These are phyloP conservation scores for Aspergillus sp. DNA, from an alignment of 2,329 filamentous ascomycete genomes.

Conservation along the genomic window DNA sequence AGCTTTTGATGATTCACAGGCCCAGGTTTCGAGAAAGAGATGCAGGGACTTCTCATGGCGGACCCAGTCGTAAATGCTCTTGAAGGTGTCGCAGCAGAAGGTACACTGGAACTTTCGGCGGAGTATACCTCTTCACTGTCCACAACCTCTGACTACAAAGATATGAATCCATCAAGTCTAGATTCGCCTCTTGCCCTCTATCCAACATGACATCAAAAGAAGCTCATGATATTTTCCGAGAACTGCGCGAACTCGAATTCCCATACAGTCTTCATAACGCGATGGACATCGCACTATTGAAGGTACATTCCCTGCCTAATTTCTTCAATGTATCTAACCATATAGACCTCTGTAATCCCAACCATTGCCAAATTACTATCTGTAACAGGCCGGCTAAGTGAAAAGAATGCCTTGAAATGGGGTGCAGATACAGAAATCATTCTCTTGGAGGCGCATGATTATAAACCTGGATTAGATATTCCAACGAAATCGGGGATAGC, in stretches of 20 bases:
- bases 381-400: constrained; percentile 40
- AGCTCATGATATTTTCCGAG: constrained; percentile 18
- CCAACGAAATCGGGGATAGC: no score
- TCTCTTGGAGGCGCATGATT: constrained; percentile 35
- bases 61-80: constrained; percentile 56
- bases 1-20: constrained; percentile 55
- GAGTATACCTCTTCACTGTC: no score
- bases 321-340: no score
- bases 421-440: constrained; percentile 44
- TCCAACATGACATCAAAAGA: constrained; percentile 24
- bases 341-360: constrained; percentile 44
- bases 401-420: constrained; percentile 41
- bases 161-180: neutral
- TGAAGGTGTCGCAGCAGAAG: constrained; percentile 54
- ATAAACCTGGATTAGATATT: constrained; percentile 28
- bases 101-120: constrained; percentile 59
- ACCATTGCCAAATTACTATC: constrained; percentile 42
- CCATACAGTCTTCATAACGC: constrained; percentile 21
- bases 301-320: constrained; percentile 8
- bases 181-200: constrained; percentile 6
- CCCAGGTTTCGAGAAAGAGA: constrained; percentile 55
- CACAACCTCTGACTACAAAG: neutral
- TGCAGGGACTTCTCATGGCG: constrained; percentile 58
- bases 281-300: constrained; percentile 17
- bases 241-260: constrained; percentile 24